Conservation (phyloP, 108 stramenopile genomes). For the Conticribra weissflogii region DNA sequence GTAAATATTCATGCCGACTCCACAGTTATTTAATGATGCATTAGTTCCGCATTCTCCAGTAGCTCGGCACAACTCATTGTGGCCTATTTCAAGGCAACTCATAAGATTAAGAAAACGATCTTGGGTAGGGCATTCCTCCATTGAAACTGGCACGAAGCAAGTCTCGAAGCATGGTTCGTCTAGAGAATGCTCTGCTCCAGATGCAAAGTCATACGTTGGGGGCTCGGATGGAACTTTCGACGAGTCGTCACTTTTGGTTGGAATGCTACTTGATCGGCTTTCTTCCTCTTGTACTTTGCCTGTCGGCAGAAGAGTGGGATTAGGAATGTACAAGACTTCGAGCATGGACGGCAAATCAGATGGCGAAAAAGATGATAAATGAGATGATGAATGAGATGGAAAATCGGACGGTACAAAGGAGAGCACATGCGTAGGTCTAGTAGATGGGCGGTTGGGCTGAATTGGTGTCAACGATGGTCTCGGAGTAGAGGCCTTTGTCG, state of each 20-base stretch:
- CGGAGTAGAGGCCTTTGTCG: neutral
- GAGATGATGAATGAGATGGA: too few relatives aligned
- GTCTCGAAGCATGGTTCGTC: neutral
- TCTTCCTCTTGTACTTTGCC: too few relatives aligned
- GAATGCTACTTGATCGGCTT: too few relatives aligned
- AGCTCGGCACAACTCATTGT: constrained; percentile 10
- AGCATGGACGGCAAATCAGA: too few relatives aligned
- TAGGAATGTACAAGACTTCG: neutral
- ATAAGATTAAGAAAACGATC: neutral
- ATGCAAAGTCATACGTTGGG: neutral
- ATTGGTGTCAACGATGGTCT: neutral
- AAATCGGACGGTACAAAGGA: neutral
- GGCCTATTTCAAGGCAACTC: neutral
- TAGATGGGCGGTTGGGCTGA: neutral
- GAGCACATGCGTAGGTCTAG: neutral
- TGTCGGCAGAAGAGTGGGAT: too few relatives aligned
- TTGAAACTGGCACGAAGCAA: constrained; percentile 9
- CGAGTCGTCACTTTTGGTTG: neutral
- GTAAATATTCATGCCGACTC: constrained; percentile 1
- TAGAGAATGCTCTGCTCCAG: neutral
- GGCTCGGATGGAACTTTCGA: neutral
- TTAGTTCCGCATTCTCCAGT: constrained; percentile 14
- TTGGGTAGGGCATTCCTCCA: constrained; percentile 9
- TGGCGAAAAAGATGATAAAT: too few relatives aligned
- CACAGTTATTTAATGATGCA: constrained; percentile 12